Base-by-base conservation (phyloP, 164 flowering plant genomes). In the Kingdonia uniflora region DNA sequence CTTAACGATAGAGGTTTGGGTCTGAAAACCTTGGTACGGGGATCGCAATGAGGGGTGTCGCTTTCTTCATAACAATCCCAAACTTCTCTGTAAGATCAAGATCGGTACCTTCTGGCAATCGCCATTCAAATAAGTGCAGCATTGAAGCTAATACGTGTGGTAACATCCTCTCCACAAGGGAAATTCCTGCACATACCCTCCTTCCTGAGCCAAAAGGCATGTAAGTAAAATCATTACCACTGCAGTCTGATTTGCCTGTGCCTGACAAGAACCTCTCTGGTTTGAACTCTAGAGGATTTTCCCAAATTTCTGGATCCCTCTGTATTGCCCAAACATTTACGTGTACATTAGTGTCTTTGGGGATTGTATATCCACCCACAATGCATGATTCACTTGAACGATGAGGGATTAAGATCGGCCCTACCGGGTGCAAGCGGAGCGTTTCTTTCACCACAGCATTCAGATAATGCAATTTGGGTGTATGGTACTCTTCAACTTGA, bases 121-220 rank as follows among this genome's bases (percentile, higher is more conserved):
- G 44, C 70, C 74, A 70, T 0, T 63, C 65, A 48, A 69, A 65
- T 1, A 62, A 54, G 51, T 78, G 80, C 62, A 80, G 29, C 0
- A 72, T 51, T 0, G 78, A 52, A 46, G 78, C 81, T 40, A 79
- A 22, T 1, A 54, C 5, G 20, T 55, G 61, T 40, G 26, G 42
- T 6, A 64, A 5, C 75, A 64, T 68, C 54, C 45, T 70, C 62
- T 71, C 71, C 1, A 68, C 81, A 20, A 81, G 3, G 0, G 69
- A 44, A 14, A 75, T 35, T 12, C 84, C n/a, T n/a, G n/a, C n/a
- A n/a, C n/a, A n/a, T n/a, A n/a, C n/a, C n/a, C n/a, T n/a, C n/a
- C n/a, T n/a, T 15, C 84, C 79, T 0, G 78, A 73, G 8, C 84
- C 80, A 44, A 78, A 81, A 1, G 82, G 82, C 37, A 79, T 35